Evolutionary conservation across 1,284 basidiomycete genomes (phyloP).

Genomic region (Tilletia setariae): DNA sequence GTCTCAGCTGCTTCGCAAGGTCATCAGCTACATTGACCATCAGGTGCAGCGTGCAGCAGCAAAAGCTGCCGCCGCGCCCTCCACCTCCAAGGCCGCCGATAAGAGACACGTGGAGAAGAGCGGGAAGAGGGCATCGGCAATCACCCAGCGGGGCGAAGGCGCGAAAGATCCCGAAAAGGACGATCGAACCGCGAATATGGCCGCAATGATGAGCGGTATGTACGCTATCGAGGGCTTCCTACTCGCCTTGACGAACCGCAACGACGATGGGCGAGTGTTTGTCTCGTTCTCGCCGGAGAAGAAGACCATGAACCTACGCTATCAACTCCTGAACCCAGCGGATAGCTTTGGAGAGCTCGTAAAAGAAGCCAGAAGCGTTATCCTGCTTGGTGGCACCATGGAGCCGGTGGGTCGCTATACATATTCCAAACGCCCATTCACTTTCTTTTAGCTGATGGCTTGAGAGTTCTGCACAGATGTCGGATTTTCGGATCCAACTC

Average conservation of each 20-base stretch:
- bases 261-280: slow-evolving; percentile 66
- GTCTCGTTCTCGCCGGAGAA: slow-evolving; percentile 28
- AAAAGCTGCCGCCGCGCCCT: slow-evolving; percentile 66
- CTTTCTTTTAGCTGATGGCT: too few species aligned
- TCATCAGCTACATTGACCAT: slow-evolving; percentile 20
- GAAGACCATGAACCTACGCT: slow-evolving; percentile 62
- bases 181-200: slow-evolving; percentile 16
- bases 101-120: slow-evolving; percentile 37
- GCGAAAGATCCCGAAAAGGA: background rate
- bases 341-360: slow-evolving; percentile 80
- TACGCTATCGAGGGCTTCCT: slow-evolving; percentile 82
- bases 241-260: slow-evolving; percentile 72
- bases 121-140: background rate
- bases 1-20: slow-evolving; percentile 70
- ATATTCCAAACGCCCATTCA: slow-evolving; percentile 50
- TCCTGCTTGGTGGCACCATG: slow-evolving; percentile 96
- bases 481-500: slow-evolving; percentile 80
- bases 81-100: slow-evolving; percentile 51
- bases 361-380: slow-evolving; percentile 72
- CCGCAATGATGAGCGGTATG: slow-evolving; percentile 67
- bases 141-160: background rate
- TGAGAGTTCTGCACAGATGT: slow-evolving; percentile 62
- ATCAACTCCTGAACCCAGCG: slow-evolving; percentile 90
- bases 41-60: slow-evolving; percentile 27
- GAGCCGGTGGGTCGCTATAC: slow-evolving; percentile 63